phyloP scores from a whole-genome alignment of 2,329 filamentous ascomycete genomes.

The Penicillium palitans region DNA sequence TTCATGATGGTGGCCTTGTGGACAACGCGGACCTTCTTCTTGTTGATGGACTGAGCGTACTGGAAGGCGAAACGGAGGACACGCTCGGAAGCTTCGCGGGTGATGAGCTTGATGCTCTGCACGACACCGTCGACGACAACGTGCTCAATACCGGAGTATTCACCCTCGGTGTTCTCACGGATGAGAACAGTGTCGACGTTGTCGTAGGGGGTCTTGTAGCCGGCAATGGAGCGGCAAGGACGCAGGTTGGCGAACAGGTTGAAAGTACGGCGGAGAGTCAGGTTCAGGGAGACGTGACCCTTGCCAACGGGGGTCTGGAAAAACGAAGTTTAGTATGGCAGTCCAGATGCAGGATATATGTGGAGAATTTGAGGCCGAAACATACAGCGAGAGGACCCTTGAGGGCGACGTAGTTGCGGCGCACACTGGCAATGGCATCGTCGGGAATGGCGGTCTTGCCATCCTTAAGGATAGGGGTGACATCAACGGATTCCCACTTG shows the following conservation, averaged over 20 bases:
- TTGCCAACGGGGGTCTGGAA: slow-evolving; percentile 91
- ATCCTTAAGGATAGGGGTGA: slow-evolving; percentile 88
- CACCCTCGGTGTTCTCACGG: slow-evolving; percentile 99
- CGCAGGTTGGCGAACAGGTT: slow-evolving; percentile 99
- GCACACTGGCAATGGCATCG: slow-evolving; percentile 88
- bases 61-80: slow-evolving; percentile 98
- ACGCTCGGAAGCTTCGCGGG: slow-evolving; percentile 87
- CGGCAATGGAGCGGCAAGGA: slow-evolving; percentile 93
- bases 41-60: slow-evolving; percentile 88
- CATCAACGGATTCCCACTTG: slow-evolving; percentile 96
- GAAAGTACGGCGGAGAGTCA: slow-evolving; percentile 97
- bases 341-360: neutral
- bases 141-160: slow-evolving; percentile 99
- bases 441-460: slow-evolving; percentile 95
- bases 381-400: slow-evolving; percentile 95
- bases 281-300: slow-evolving; percentile 97
- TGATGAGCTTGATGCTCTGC: slow-evolving; percentile 99
- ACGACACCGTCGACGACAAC: slow-evolving; percentile 96
- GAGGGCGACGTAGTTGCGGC: slow-evolving; percentile 93
- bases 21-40: slow-evolving; percentile 94
- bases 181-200: slow-evolving; percentile 96
- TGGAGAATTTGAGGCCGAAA: slow-evolving; percentile 22
- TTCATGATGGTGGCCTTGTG: slow-evolving; percentile 99
- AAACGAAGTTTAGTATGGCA: slow-evolving; percentile 28
- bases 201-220: slow-evolving; percentile 98